Percentiles rank a stretch among this genome's conserved stretches.
These are phyloP conservation scores for Irpex sp. DNA, from an alignment of 1,284 basidiomycete species.

Conservation along the genomic window DNA sequence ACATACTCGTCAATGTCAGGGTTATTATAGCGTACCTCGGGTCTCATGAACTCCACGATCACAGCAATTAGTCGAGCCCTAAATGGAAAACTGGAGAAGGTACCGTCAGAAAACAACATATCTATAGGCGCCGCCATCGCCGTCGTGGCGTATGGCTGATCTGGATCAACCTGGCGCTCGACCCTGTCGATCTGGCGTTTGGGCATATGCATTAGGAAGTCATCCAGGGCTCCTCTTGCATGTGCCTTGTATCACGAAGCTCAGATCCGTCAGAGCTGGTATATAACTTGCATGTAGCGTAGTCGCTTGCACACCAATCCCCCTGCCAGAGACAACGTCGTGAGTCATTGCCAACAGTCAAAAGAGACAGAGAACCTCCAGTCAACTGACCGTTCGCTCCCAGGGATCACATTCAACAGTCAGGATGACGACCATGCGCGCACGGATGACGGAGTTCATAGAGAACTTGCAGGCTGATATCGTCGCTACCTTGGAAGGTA, in stretches of 20 bases:
- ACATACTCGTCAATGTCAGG: background rate
- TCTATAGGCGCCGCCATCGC: background rate
- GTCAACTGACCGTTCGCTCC: background rate
- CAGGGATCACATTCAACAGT: background rate
- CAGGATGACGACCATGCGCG: slow-evolving; percentile 56
- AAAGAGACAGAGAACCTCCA: background rate
- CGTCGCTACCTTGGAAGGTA: slow-evolving; percentile 71
- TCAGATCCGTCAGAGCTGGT: background rate
- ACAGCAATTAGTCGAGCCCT: background rate
- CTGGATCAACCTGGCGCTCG: background rate
- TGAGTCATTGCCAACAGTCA: background rate
- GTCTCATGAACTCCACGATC: background rate
- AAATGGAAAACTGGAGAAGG: background rate
- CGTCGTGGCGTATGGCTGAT: background rate
- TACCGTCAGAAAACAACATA: background rate
- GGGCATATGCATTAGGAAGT: background rate
- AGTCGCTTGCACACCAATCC: background rate
- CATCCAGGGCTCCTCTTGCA: background rate
- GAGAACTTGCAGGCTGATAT: slow-evolving; percentile 80
- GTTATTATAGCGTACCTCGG: background rate
- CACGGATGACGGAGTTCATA: slow-evolving; percentile 79
- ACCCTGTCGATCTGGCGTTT: background rate
- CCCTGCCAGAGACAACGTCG: background rate
- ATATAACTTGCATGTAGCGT: background rate
- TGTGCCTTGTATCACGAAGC: background rate